Evolutionary conservation across 257 asterid species (phyloP).

Genomic region (Avicennia marina): DNA sequence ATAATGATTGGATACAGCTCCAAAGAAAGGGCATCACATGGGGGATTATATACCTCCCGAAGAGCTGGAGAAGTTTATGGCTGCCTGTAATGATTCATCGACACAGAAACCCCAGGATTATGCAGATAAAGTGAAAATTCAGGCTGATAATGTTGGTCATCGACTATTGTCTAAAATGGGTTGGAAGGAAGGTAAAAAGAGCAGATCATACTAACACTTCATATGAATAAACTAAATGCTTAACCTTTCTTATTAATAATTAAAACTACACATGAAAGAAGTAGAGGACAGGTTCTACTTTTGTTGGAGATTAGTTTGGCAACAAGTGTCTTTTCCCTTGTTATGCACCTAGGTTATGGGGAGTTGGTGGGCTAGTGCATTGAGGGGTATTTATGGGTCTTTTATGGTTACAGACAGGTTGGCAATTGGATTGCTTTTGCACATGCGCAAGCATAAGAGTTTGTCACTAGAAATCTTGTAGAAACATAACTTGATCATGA

Average conservation of each 20-base stretch:
- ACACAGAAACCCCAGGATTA: conserved; percentile 57
- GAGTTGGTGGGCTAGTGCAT: too few relatives aligned
- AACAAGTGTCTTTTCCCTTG: too few relatives aligned
- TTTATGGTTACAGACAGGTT: background rate
- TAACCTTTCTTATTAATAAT: background rate
- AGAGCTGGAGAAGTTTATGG: conserved; percentile 83
- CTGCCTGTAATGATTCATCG: conserved; percentile 65
- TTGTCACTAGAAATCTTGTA: background rate
- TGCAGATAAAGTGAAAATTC: conserved; percentile 61
- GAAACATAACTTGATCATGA: background rate
- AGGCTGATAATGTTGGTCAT: conserved; percentile 94
- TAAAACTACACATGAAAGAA: too few relatives aligned
- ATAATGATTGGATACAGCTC: conserved; percentile 29
- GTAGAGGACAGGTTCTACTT: too few relatives aligned
- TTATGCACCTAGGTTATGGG: too few relatives aligned
- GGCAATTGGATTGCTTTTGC: conserved; percentile 2
- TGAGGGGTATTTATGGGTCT: too few relatives aligned
- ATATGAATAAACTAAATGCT: background rate
- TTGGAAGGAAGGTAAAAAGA: conserved; percentile 80
- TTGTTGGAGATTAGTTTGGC: too few relatives aligned
- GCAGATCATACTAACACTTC: too few relatives aligned
- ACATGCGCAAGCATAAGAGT: background rate
- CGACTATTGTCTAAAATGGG: conserved; percentile 87
- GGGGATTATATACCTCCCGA: conserved; percentile 92
- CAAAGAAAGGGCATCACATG: conserved; percentile 93